phyloP scores from a whole-genome alignment of 352 stramenopile genomes.

The Phytophthora pluvialis region DNA sequence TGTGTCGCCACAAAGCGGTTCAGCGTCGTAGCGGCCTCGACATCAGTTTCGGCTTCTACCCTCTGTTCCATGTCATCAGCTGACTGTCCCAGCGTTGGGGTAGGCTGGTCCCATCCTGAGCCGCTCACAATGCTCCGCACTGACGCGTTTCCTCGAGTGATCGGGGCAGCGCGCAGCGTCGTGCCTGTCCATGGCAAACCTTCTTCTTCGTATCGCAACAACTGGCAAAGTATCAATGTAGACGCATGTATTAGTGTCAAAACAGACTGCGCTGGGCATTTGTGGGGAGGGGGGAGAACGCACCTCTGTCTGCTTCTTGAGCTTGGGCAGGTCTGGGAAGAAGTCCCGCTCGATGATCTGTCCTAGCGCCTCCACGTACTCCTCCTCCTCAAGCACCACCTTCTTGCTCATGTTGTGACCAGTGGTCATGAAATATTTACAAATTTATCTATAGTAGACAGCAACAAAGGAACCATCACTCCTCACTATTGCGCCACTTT shows the following conservation, averaged over 20 bases:
- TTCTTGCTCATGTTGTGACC: slow-evolving; percentile 35
- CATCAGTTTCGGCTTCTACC: slow-evolving; percentile 12
- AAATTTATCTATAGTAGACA: background rate
- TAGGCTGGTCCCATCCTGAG: slow-evolving; percentile 71
- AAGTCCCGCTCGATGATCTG: slow-evolving; percentile 90
- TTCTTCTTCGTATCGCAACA: slow-evolving; percentile 33
- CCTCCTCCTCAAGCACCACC: slow-evolving; percentile 81
- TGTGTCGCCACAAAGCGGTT: slow-evolving; percentile 82
- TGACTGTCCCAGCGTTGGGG: slow-evolving; percentile 28
- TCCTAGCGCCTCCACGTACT: slow-evolving; percentile 75
- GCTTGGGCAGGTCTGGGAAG: slow-evolving; percentile 74
- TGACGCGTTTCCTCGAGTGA: slow-evolving; percentile 13
- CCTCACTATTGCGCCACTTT: background rate
- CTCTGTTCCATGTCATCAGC: background rate
- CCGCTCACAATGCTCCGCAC: slow-evolving; percentile 26
- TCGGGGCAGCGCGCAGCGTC: slow-evolving; percentile 22
- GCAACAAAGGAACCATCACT: slow-evolving; percentile 19
- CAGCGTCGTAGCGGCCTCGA: slow-evolving; percentile 55
- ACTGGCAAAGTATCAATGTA: slow-evolving; percentile 18
- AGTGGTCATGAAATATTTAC: slow-evolving; percentile 16
- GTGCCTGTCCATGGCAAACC: slow-evolving; percentile 32
- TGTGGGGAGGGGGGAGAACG: background rate
- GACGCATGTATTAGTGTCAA: background rate
- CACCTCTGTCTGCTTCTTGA: slow-evolving; percentile 68
- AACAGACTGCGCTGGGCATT: background rate